A percentile compares a stretch with the other conserved stretches of the same genome.
Conservation (phyloP, 2,329 filamentous ascomycete species). For the Phialemonium atrogriseum region DNA sequence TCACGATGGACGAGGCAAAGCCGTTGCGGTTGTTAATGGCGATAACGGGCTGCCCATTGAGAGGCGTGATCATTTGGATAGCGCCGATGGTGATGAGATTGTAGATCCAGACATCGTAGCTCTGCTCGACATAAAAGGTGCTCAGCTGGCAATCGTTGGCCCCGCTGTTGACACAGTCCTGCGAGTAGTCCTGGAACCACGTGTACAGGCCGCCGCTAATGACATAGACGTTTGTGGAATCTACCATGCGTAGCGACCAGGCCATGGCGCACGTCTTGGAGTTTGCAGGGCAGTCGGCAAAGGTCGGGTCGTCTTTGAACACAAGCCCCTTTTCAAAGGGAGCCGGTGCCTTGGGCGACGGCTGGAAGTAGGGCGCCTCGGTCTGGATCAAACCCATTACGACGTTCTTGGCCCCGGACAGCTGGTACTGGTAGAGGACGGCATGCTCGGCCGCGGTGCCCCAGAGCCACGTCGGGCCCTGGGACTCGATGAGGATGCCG, state of each 20-base stretch:
- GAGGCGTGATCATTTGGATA: conserved; percentile 5
- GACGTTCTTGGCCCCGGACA: conserved; percentile 35
- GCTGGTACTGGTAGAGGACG: conserved; percentile 38
- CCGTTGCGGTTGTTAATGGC: not conserved
- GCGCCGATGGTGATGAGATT: conserved; percentile 10
- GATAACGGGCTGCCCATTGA: not conserved
- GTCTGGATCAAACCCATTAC: conserved; percentile 37
- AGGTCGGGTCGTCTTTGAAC: conserved; percentile 6
- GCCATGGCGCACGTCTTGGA: conserved; percentile 39
- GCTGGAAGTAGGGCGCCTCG: conserved; percentile 33
- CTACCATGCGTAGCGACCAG: conserved; percentile 48
- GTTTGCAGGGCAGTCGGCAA: conserved; percentile 9
- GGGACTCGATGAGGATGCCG: conserved; percentile 23
- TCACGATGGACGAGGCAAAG: not conserved
- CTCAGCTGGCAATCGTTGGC: conserved; percentile 6
- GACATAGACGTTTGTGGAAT: conserved; percentile 39
- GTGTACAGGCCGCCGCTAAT: conserved; percentile 50
- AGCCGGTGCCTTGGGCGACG: conserved; percentile 30
- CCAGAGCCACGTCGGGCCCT: conserved; percentile 21
- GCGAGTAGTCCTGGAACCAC: conserved; percentile 48
- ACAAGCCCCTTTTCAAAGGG: conserved; percentile 19
- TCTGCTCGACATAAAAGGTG: conserved; percentile 5
- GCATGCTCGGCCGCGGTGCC: conserved; percentile 38
- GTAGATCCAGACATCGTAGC: conserved; percentile 6
- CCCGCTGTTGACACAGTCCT: not conserved